Evolutionary conservation across 169 alveolate species (phyloP).

Genomic region (Pseudocohnilembus persalinus): DNA sequence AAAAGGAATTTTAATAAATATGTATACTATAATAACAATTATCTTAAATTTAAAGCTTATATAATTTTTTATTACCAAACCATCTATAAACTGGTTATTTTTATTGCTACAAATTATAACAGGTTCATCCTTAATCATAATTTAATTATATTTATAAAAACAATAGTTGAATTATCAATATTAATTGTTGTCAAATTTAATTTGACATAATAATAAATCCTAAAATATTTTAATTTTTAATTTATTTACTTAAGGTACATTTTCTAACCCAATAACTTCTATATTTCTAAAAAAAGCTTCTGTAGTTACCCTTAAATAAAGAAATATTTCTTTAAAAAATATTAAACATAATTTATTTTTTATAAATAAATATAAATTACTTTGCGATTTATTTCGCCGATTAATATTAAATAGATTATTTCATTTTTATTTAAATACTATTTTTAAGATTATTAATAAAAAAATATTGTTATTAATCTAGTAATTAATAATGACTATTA

Average conservation of each 20-base stretch:
- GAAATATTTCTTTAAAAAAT: background rate
- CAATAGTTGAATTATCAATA: too few species aligned
- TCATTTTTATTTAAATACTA: too few species aligned
- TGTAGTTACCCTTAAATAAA: conserved; percentile 22
- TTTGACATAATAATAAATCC: background rate
- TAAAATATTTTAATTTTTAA: background rate
- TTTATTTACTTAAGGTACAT: conserved; percentile 48
- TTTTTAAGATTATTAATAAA: too few species aligned
- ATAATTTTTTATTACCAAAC: conserved; percentile 37
- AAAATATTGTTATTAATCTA: too few species aligned
- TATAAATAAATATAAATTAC: background rate
- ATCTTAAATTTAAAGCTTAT: too few species aligned
- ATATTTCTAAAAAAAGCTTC: conserved; percentile 52
- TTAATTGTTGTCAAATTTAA: too few species aligned
- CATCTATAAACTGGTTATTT: conserved; percentile 72
- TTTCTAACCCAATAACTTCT: conserved; percentile 48
- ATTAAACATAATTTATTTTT: too few species aligned
- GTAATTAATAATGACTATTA: too few species aligned
- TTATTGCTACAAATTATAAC: conserved; percentile 67
- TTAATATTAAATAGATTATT: too few species aligned
- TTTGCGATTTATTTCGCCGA: background rate
- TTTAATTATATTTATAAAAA: conserved; percentile 6
- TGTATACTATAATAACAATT: too few species aligned
- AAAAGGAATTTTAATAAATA: too few species aligned
- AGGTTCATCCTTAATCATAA: conserved; percentile 57